Evolutionary conservation across 75 land plant species (phyloP).

Genomic region (Selaginella moellendorffii): DNA sequence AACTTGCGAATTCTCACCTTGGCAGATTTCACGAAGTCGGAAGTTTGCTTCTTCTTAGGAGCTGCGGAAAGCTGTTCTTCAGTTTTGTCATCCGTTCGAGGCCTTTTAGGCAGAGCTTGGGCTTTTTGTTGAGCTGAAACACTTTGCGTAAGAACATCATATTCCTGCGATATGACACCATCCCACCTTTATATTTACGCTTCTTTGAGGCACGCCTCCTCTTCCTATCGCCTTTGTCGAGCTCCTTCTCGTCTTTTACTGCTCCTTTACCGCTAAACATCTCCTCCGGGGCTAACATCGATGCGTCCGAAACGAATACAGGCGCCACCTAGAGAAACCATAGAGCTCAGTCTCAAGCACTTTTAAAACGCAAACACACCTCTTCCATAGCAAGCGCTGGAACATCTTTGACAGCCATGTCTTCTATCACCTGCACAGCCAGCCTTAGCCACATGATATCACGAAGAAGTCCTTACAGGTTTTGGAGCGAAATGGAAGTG

Average conservation of each 20-base stretch:
- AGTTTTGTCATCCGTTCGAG: conserved; percentile 13
- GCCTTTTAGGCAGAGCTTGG: conserved; percentile 8
- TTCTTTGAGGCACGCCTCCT: conserved; percentile 79
- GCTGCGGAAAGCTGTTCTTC: neutral
- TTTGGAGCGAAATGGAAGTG: conserved; percentile 98
- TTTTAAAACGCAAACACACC: too few species aligned
- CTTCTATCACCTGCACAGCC: conserved; percentile 77
- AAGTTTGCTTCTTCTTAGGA: neutral
- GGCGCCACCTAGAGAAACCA: conserved; percentile 72
- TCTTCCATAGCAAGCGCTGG: conserved; percentile 99
- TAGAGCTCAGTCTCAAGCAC: too few species aligned
- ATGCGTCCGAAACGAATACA: conserved; percentile 86
- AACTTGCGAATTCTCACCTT: conserved; percentile 11
- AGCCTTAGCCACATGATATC: too few species aligned
- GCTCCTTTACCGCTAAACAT: conserved; percentile 70
- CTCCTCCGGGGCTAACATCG: conserved; percentile 98
- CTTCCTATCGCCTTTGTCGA: conserved; percentile 67
- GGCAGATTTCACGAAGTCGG: conserved; percentile 14
- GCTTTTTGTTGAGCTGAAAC: conserved; percentile 13
- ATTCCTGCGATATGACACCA: too few species aligned
- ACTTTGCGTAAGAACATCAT: too few species aligned
- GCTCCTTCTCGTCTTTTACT: conserved; percentile 69
- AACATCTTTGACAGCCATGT: conserved; percentile 81
- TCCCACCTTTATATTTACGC: conserved; percentile 69
- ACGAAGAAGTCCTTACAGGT: conserved; percentile 44